A percentile compares a stretch with the other conserved stretches of the same genome.
phyloP scores from a whole-genome alignment of 345 rosid species.

The Citrus trifoliata region DNA sequence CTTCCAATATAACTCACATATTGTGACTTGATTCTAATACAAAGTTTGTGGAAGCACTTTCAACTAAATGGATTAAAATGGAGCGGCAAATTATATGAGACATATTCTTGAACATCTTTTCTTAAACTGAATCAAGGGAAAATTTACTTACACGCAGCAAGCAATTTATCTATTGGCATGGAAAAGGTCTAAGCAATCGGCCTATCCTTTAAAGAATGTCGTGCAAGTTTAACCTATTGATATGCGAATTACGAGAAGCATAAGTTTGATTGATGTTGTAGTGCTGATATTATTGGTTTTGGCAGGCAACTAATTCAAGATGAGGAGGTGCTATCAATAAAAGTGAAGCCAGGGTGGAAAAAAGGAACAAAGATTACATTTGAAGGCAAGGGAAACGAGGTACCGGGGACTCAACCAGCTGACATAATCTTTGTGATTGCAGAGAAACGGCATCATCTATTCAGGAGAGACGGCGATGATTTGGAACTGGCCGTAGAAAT shows the following conservation, averaged over 20 bases:
- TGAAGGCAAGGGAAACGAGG: constrained; percentile 76
- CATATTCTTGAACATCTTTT: background rate
- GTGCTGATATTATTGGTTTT: background rate
- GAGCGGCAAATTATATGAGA: background rate
- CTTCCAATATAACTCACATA: background rate
- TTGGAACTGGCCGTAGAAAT: constrained; percentile 52
- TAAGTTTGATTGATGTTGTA: background rate
- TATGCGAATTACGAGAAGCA: background rate
- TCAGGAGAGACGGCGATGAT: constrained; percentile 64
- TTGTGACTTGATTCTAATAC: background rate
- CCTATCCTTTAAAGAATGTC: too few species aligned
- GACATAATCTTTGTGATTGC: constrained; percentile 60
- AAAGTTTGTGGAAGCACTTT: too few species aligned
- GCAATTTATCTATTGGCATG: too few species aligned
- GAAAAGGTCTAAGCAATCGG: too few species aligned
- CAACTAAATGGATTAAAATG: background rate
- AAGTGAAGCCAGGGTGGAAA: constrained; percentile 91
- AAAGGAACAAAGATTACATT: constrained; percentile 76
- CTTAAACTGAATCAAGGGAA: too few species aligned
- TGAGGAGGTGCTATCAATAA: constrained; percentile 57
- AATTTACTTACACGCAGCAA: too few species aligned
- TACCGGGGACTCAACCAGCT: constrained; percentile 52
- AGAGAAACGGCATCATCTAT: constrained; percentile 57
- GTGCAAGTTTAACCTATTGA: too few species aligned
- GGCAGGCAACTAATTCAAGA: constrained; percentile 50